Conservation (phyloP, 2,329 filamentous ascomycete genomes). For the Colletotrichum viniferum region DNA sequence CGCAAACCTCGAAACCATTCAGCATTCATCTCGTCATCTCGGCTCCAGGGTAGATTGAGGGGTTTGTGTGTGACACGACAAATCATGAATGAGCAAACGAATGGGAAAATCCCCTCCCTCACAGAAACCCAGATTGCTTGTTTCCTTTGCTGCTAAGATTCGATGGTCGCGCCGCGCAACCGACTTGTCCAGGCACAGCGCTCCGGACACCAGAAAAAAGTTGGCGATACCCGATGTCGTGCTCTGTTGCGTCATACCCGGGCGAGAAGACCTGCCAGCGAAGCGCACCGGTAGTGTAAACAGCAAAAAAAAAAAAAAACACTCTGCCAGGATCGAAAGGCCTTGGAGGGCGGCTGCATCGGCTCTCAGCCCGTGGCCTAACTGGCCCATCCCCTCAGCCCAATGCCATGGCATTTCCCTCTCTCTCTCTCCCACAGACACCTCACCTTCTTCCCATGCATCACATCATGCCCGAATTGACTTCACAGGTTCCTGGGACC, state of each 20-base stretch:
- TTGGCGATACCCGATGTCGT: conserved; percentile 18
- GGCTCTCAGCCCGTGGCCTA: conserved; percentile 6
- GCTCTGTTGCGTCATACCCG: conserved; percentile 21
- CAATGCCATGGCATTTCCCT: neutral
- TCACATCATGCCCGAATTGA: neutral
- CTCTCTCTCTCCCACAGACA: neutral
- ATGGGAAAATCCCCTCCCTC: neutral
- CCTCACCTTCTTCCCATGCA: neutral
- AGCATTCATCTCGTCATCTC: conserved; percentile 10
- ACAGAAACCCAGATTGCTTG: neutral
- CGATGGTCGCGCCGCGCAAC: neutral
- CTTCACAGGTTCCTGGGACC: neutral
- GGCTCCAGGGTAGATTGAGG: neutral
- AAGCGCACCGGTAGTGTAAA: neutral
- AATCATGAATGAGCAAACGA: neutral
- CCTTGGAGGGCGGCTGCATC: neutral
- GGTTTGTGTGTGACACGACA: neutral
- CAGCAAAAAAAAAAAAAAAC: neutral
- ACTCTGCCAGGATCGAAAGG: neutral
- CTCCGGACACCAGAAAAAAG: neutral
- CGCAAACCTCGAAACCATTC: neutral
- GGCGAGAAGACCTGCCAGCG: neutral
- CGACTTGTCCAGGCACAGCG: neutral
- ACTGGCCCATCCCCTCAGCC: neutral
- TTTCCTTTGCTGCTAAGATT: neutral